Base-by-base conservation (phyloP, 768 basidiomycete genomes). In the Phlebiopsis flavidoalba region DNA sequence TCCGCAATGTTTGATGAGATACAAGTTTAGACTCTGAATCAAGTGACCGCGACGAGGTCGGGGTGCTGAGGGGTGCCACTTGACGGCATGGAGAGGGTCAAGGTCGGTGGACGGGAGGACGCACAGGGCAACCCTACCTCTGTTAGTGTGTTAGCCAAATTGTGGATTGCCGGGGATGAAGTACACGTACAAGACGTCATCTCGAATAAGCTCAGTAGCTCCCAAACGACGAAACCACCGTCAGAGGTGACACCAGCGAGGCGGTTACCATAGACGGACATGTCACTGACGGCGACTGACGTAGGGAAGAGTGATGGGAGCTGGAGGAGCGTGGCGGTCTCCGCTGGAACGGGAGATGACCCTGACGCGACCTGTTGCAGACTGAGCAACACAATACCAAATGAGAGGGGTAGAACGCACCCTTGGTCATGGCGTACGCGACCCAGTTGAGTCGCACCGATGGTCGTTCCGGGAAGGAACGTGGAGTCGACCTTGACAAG, bases 401-500 rank as follows among this genome's bases (percentile, higher is more conserved):
- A 7, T 24, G 26, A 43, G 17, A 7, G 6, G 24, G 14, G 3
- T 7, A 22, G 19, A 8, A 50, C 69, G 10, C 62, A 84, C 88
- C 90, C 76, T 88, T 85, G 5, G 89, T 93, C 92, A 94, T 94
- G 24, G 91, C 92, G 67, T 94, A 93, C 15, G 92, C 92, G 60
- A 94, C 92, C 90, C 92, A 94, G 69, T n/a, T 91, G 89, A 5
- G 92, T 93, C 14, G 92, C 92, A 10, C 92, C 92, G 58, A 94
- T 93, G 35, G 92, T 94, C 12, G 89, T 88, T 15, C 92, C 92
- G 49, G 89, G 89, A 60, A 93, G 76, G 75, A 93, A 94, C 24
- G 87, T 82, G 17, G 91, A 77, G 61, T 94, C 92, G 64, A 93
- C 91, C 73, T 86, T 89, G 69, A 94, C 90, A 52, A 94, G 80